Conservation (phyloP, 805 yeast species). For the Metschnikowia reukaufii region DNA sequence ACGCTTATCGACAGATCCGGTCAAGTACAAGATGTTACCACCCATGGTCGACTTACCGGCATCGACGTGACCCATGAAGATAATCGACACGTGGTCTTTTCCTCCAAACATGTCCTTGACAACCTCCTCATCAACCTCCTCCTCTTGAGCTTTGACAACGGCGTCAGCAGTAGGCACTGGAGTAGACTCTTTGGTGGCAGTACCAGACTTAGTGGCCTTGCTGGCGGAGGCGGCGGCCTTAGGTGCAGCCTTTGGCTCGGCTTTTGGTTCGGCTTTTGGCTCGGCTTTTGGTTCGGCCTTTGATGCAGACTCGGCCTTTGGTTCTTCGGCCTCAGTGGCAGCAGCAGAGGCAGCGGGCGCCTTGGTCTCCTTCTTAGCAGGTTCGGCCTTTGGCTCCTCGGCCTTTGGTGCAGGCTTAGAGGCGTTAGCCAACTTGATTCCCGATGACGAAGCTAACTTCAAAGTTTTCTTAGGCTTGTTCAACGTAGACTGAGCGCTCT, state of each 20-base stretch:
- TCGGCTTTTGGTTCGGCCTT: slow-evolving; percentile 12
- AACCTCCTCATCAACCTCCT: slow-evolving; percentile 79
- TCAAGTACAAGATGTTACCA: slow-evolving; percentile 88
- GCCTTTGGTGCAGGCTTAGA: slow-evolving; percentile 33
- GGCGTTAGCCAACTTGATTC: slow-evolving; percentile 54
- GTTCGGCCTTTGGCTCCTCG: slow-evolving; percentile 38
- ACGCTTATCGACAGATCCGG: slow-evolving; percentile 98
- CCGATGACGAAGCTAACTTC: slow-evolving; percentile 64
- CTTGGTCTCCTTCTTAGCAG: slow-evolving; percentile 25
- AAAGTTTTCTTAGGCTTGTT: slow-evolving; percentile 65
- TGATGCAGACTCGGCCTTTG: slow-evolving; percentile 12
- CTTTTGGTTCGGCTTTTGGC: slow-evolving; percentile 6
- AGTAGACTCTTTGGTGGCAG: slow-evolving; percentile 22
- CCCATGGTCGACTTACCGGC: slow-evolving; percentile 99
- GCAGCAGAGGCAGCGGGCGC: too few species aligned
- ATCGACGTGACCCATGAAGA: slow-evolving; percentile 99
- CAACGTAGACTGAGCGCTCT: slow-evolving; percentile 44
- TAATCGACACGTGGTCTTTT: slow-evolving; percentile 93
- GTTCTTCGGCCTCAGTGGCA: neutral
- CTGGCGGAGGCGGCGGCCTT: slow-evolving; percentile 16
- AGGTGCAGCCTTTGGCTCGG: slow-evolving; percentile 4
- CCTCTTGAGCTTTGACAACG: slow-evolving; percentile 68
- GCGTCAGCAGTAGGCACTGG: slow-evolving; percentile 45
- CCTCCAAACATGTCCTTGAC: slow-evolving; percentile 94
- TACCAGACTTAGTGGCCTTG: slow-evolving; percentile 17